A percentile compares a stretch with the other conserved stretches of the same genome.
Conservation (phyloP, 768 basidiomycete genomes). For the Gyrodon lividus region DNA sequence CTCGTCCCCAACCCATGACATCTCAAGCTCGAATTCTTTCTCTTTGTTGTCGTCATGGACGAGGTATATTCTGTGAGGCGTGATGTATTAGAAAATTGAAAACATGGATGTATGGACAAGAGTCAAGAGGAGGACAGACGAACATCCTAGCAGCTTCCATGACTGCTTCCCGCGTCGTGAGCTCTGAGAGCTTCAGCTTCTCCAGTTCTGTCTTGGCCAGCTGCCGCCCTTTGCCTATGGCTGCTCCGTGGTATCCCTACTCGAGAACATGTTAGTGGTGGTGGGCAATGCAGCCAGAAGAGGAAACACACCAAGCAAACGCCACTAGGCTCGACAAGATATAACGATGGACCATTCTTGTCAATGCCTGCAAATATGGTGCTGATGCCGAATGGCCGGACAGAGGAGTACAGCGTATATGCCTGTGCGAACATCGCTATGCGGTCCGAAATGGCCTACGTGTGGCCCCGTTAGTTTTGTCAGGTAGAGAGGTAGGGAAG, state of each 20-base stretch:
- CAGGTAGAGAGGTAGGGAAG: neutral
- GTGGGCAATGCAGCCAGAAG: neutral
- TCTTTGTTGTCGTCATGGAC: slow-evolving; percentile 98
- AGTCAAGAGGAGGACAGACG: slow-evolving; percentile 28
- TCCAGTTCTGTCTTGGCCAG: slow-evolving; percentile 98
- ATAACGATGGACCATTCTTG: slow-evolving; percentile 82
- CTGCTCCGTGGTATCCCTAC: slow-evolving; percentile 93
- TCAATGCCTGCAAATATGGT: slow-evolving; percentile 89
- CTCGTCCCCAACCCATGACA: slow-evolving; percentile 94
- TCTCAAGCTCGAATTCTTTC: slow-evolving; percentile 96
- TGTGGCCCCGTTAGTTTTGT: neutral
- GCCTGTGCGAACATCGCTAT: slow-evolving; percentile 88
- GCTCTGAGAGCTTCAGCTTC: slow-evolving; percentile 83
- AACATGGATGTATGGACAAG: slow-evolving; percentile 5
- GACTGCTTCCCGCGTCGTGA: slow-evolving; percentile 83
- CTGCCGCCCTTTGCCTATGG: slow-evolving; percentile 98
- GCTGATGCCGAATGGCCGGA: slow-evolving; percentile 95
- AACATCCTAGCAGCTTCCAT: slow-evolving; percentile 95
- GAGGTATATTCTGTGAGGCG: slow-evolving; percentile 75
- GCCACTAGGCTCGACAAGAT: slow-evolving; percentile 93
- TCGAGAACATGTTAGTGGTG: neutral
- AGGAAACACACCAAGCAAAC: slow-evolving; percentile 70
- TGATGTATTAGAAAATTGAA: neutral
- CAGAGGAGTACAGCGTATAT: slow-evolving; percentile 97
- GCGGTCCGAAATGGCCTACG: slow-evolving; percentile 66